Evolutionary conservation across 1,284 basidiomycete genomes (phyloP).

Genomic region (Cryptococcus depauperatus): DNA sequence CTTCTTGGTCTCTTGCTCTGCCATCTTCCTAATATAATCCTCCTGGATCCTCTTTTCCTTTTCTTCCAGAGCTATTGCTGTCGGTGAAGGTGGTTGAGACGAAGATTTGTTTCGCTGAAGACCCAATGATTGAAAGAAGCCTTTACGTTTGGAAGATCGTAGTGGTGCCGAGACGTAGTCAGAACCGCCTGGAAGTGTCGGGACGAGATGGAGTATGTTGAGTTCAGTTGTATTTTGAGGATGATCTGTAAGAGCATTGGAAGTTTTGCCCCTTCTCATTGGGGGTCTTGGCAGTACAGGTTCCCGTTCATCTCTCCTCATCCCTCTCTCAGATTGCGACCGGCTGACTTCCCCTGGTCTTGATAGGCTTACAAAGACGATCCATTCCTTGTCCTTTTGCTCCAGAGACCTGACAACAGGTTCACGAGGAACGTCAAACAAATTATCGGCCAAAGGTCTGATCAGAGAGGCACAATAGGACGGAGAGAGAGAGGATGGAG

Average conservation of each 20-base stretch:
- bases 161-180: background rate
- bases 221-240: too few species aligned
- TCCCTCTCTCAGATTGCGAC: too few species aligned
- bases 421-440: conserved; percentile 1
- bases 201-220: background rate
- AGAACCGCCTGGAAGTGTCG: background rate
- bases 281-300: background rate
- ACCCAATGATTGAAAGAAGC: background rate
- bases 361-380: conserved; percentile 7
- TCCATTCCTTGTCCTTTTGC: conserved; percentile 10
- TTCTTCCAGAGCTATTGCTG: background rate
- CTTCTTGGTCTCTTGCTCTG: background rate
- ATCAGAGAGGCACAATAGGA: background rate
- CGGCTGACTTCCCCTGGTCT: too few species aligned
- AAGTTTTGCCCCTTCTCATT: background rate
- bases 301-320: background rate
- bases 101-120: too few species aligned
- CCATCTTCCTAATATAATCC: background rate
- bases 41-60: too few species aligned
- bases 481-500: background rate
- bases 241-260: background rate
- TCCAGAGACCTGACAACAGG: conserved; percentile 3
- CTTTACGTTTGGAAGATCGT: background rate
- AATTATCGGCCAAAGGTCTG: conserved; percentile 5
- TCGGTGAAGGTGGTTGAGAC: background rate